Percentiles rank a stretch among this genome's conserved stretches.
Conservation (phyloP, 495 filamentous ascomycete species). For the Talaromyces nanjingensis region DNA sequence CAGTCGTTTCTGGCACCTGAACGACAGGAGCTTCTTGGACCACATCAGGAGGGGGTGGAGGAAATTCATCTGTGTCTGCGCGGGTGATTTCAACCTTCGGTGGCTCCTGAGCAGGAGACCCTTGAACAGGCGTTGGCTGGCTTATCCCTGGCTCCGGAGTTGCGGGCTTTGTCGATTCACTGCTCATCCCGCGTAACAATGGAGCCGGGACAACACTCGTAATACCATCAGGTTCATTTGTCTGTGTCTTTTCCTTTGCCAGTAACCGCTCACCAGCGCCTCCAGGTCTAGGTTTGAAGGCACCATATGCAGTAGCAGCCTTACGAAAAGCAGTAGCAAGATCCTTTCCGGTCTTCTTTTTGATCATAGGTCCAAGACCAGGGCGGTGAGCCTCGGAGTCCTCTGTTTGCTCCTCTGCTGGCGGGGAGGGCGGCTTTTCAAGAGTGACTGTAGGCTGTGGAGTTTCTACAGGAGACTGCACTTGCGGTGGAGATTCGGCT, state of each 20-base stretch:
- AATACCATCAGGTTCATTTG: constrained; percentile 74
- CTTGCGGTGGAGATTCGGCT: neutral
- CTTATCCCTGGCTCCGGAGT: constrained; percentile 15
- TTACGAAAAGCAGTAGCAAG: constrained; percentile 75
- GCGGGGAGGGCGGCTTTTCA: constrained; percentile 15
- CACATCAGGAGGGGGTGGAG: constrained; percentile 24
- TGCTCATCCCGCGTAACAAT: constrained; percentile 31
- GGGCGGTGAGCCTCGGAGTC: constrained; percentile 52
- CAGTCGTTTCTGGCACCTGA: constrained; percentile 14
- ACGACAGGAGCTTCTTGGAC: constrained; percentile 28
- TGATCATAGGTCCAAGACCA: constrained; percentile 86
- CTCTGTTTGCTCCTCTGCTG: constrained; percentile 33
- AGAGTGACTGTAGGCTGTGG: constrained; percentile 13
- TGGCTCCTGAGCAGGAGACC: constrained; percentile 15
- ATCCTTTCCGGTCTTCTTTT: constrained; percentile 63
- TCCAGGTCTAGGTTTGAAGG: constrained; percentile 78
- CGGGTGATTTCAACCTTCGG: constrained; percentile 39
- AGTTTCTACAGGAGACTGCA: neutral
- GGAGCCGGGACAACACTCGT: constrained; percentile 80
- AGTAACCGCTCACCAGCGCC: constrained; percentile 71
- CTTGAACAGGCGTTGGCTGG: constrained; percentile 9
- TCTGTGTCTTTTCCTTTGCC: constrained; percentile 44
- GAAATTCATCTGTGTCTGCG: constrained; percentile 16
- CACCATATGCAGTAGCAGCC: constrained; percentile 71
- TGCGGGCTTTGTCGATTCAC: constrained; percentile 20